Conservation (phyloP, 345 rosid genomes). For the Eucalyptus sp. region DNA sequence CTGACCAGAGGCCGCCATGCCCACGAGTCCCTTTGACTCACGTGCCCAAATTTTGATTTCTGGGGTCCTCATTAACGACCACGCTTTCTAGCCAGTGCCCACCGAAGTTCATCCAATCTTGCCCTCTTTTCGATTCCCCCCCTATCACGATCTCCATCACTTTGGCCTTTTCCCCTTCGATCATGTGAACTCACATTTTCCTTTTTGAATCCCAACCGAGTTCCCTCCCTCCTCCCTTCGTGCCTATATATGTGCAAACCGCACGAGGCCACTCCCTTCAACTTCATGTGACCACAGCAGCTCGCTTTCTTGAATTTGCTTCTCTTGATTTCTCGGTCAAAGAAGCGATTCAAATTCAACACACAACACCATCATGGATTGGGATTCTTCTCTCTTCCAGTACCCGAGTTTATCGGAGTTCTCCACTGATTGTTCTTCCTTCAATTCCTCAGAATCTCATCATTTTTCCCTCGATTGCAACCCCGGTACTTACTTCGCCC, state of each 20-base stretch:
- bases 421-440: slow-evolving; percentile 13
- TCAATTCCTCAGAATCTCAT: not conserved
- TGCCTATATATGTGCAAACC: slow-evolving; percentile 9
- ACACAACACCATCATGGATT: slow-evolving; percentile 12
- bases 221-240: not conserved
- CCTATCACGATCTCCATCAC: not conserved
- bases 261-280: not conserved
- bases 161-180: not conserved
- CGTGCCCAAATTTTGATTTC: slow-evolving; percentile 14
- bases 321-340: not conserved
- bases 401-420: slow-evolving; percentile 5
- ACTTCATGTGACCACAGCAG: not conserved
- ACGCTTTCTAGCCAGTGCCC: not conserved
- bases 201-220: not conserved
- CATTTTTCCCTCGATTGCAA: not conserved
- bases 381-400: slow-evolving; percentile 7
- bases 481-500: not conserved
- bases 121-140: not conserved
- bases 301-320: not conserved
- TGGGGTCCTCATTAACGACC: slow-evolving; percentile 5
- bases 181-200: not conserved
- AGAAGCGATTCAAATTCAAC: not conserved
- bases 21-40: slow-evolving; percentile 30
- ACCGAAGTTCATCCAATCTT: slow-evolving; percentile 8
- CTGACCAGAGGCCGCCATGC: not conserved